Base-by-base conservation (phyloP, 805 yeast species). In the Candida stauntonica region DNA sequence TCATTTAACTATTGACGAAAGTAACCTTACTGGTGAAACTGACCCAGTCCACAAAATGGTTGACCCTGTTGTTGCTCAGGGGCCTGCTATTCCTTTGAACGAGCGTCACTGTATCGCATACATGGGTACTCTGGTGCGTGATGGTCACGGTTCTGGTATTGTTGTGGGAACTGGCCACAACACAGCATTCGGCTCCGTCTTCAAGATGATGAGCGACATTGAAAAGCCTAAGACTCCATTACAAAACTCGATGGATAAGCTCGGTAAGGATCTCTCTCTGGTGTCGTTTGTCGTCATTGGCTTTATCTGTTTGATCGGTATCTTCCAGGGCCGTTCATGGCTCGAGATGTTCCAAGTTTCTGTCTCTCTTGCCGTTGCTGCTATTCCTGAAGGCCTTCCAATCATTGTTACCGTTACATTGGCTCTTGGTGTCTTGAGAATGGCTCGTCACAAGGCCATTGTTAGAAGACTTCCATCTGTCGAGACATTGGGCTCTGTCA, bases 161-260 rank as follows among this genome's bases (percentile, higher is more conserved):
- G 99, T 93, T 13, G 76, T 93, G 24, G 96, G 91, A 11, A 93
- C 96, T 2, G 95, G 94, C 27, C 68, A 75, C 27, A 77, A 81
- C 48, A 91, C 99, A 3, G 96, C 94, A 35, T 88, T 93, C 63
- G 99, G 99, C 35, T 71, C 82, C 32, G 97, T 93, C 13, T 93
- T 88, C 57, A 89, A 84, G 50, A 88, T 93, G 96, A 87, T 93
- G 95, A 75, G 82, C 26, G 82, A 79, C 35, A 93, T 93, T 50
- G 96, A 88, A 61, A 93, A 93, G 63, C 99, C 99, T 36, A 93
- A 93, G 64, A 93, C 99, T 14, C 99, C 99, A 3, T 69, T 93
- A 50, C 99, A 93, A 65, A 73, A 78, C 44, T 82, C 96, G 8
- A 93, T 93, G 99, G 98, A 89, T 59, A 82, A 85, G 57, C 71